Base-by-base conservation (phyloP, 441 rosid species). In the Breynia disticha region DNA sequence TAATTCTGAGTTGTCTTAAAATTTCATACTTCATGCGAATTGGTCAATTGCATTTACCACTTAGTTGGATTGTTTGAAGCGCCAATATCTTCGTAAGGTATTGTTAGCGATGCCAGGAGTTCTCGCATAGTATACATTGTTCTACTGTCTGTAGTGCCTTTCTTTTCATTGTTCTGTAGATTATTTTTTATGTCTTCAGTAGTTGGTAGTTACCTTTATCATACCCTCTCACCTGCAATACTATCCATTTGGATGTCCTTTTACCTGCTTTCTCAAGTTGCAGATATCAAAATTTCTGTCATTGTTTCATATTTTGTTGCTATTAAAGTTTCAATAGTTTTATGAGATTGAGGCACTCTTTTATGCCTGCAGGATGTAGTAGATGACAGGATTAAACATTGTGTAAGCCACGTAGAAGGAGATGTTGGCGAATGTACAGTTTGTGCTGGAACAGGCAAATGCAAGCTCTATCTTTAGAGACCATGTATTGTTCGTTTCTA, bases 391-490 rank as follows among this genome's bases (percentile, higher is more conserved):
- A 83, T 90, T 56, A 75, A 74, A 61, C 78, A 76, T 60, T 90
- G 96, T 57, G 67, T 87, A 62, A 74, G 80, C 68, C 96, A 76
- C 67, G 82, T 76, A 44, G 86, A 70, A 11, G 96, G 95, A 62
- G 87, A 78, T 56, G 83, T 74, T 38, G 88, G 76, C 46, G 95
- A 83, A 62, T 86, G 95, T 71, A 55, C 48, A 46, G 95, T 64
- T 50, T 91, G 98, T 71, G 78, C 73, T 38, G 96, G 96, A 59
- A 87, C 98, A 64, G 62, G 73, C 60, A 91, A 78, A 63, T 91
- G 98, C 84, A 85, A 75, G 82, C 69, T 91, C 64, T 80, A 83
- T 58, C 8, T 28, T 5, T 28, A 28, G 35, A 28, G 35, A 28
- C 35, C 35, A 28, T 9, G 8, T 28, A 28, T 28, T 5, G 35